Evolutionary conservation across 805 yeast genomes (phyloP).

Genomic region (Kodamaea restingae): DNA sequence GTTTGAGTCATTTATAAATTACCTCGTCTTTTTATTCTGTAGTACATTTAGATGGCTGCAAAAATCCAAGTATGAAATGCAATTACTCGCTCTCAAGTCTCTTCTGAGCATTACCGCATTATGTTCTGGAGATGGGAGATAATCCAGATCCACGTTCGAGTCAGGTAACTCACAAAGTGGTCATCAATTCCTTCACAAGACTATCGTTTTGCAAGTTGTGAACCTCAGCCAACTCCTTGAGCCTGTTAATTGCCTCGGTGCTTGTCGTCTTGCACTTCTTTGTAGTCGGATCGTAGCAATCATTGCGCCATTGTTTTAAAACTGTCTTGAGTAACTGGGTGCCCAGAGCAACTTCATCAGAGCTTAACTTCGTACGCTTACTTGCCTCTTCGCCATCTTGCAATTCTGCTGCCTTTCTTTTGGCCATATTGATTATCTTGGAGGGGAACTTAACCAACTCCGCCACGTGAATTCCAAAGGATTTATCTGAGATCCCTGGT

Average conservation of each 20-base stretch:
- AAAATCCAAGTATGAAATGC: no score
- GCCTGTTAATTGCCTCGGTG: constrained; percentile 36
- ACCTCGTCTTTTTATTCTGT: no score
- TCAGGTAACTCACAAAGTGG: constrained; percentile 24
- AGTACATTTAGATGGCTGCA: no score
- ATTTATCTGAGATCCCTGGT: constrained; percentile 91
- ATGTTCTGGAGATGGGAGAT: no score
- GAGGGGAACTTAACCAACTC: constrained; percentile 90
- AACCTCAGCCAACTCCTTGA: constrained; percentile 33
- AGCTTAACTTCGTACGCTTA: constrained; percentile 49
- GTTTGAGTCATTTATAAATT: no score
- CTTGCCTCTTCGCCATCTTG: constrained; percentile 50
- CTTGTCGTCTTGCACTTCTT: constrained; percentile 23
- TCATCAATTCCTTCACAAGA: constrained; percentile 45
- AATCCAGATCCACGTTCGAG: no score
- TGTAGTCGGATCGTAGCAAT: constrained; percentile 30
- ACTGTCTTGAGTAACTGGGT: constrained; percentile 45
- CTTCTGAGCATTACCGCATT: no score
- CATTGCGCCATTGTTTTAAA: constrained; percentile 51
- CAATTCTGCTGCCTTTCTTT: constrained; percentile 84
- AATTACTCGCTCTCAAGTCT: no score
- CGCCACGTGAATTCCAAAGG: constrained; percentile 97
- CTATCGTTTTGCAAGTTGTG: constrained; percentile 27
- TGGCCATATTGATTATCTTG: constrained; percentile 92
- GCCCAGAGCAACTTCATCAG: constrained; percentile 53